Percentiles rank a stretch among this genome's conserved stretches.
These are phyloP conservation scores for Diaporthe sp. DNA, from an alignment of 2,329 filamentous ascomycete species.

Conservation along the genomic window DNA sequence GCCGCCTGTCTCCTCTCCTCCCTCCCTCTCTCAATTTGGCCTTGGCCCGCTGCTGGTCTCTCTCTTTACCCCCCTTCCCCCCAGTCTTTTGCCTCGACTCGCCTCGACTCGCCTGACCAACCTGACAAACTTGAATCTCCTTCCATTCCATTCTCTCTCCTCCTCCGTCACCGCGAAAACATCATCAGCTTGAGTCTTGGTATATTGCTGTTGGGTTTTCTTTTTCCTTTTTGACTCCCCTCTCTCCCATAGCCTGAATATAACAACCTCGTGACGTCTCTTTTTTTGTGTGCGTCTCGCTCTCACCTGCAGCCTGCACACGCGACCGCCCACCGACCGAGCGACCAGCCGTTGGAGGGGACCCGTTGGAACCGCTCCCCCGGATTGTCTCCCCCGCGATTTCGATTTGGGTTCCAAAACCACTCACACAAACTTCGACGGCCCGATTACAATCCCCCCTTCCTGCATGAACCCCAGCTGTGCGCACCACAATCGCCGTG, in stretches of 20 bases:
- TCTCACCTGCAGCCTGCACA: slow-evolving; percentile 1
- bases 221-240: not conserved
- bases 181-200: not conserved
- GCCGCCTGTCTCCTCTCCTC: slow-evolving; percentile 1
- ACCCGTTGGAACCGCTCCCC: slow-evolving; percentile 35
- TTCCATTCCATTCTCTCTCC: slow-evolving; percentile 2
- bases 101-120: slow-evolving; percentile 16
- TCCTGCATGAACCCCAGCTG: slow-evolving; percentile 38
- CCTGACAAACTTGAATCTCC: slow-evolving; percentile 26
- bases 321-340: slow-evolving; percentile 29
- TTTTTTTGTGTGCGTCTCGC: slow-evolving; percentile 1
- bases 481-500: slow-evolving; percentile 12
- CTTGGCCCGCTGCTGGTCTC: slow-evolving; percentile 6
- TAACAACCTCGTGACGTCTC: not conserved
- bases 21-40: slow-evolving; percentile 12
- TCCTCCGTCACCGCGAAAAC: not conserved
- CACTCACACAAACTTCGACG: slow-evolving; percentile 34
- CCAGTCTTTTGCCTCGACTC: slow-evolving; percentile 17
- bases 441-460: slow-evolving; percentile 37
- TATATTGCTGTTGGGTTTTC: slow-evolving; percentile 4
- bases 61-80: slow-evolving; percentile 16
- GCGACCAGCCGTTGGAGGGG: slow-evolving; percentile 26
- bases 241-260: slow-evolving; percentile 10
- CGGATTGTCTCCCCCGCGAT: slow-evolving; percentile 40
- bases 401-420: slow-evolving; percentile 34